Percentiles rank a stretch among this genome's conserved stretches.
Conservation (phyloP, 2,329 filamentous ascomycete species). For the Myriosclerotinia curreyana region DNA sequence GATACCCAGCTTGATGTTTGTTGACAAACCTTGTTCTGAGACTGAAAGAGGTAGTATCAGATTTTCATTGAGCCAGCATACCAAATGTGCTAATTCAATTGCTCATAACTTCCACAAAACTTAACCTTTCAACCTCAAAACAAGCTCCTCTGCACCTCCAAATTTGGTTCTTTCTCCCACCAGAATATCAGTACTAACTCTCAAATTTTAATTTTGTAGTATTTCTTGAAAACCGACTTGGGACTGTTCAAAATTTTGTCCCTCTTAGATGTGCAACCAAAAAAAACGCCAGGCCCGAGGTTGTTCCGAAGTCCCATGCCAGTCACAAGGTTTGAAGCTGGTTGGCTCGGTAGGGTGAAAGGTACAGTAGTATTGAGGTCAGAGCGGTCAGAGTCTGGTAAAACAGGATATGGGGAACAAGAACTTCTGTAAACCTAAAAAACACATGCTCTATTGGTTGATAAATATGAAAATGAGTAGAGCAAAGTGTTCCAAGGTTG, state of each 20-base stretch:
- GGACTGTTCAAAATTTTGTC: no score
- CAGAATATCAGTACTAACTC: no score
- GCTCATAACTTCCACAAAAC: not conserved
- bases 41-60: not conserved
- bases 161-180: not conserved
- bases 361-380: no score
- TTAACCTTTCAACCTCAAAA: not conserved
- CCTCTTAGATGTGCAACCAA: not conserved
- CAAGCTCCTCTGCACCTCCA: accelerated
- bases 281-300: not conserved
- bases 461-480: not conserved
- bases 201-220: not conserved
- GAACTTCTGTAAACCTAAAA: not conserved
- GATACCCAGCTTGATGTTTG: no score
- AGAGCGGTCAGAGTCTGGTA: not conserved
- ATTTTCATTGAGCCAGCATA: not conserved
- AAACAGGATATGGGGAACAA: not conserved
- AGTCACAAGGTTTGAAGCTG: not conserved
- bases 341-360: not conserved
- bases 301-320: not conserved
- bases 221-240: not conserved
- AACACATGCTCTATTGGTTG: not conserved
- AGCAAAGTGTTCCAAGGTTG: not conserved
- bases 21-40: not conserved
- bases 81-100: not conserved